Conservation (phyloP, 129 eudicot genomes). For the Pittosporum tobira region DNA sequence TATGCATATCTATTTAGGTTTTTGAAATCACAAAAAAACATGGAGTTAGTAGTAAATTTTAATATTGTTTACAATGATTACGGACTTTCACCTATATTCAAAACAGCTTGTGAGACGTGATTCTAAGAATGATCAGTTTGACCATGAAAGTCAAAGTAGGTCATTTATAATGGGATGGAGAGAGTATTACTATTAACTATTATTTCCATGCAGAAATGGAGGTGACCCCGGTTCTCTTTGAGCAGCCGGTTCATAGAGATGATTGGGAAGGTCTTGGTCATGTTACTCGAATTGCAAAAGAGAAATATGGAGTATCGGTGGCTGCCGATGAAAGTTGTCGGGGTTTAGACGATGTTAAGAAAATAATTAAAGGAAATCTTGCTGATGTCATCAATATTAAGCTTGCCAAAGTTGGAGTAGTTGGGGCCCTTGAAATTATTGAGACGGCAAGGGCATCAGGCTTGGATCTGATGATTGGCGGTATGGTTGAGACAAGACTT, state of each 20-base stretch:
- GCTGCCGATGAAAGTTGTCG: constrained; percentile 98
- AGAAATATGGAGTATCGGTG: constrained; percentile 69
- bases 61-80: too few species aligned
- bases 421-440: constrained; percentile 82
- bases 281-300: constrained; percentile 54
- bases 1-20: too few species aligned
- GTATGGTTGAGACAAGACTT: constrained; percentile 95
- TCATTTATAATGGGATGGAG: too few species aligned
- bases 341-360: constrained; percentile 60
- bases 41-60: too few species aligned
- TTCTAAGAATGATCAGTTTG: too few species aligned
- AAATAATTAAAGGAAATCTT: constrained; percentile 49
- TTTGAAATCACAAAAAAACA: too few species aligned
- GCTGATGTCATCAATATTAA: constrained; percentile 85
- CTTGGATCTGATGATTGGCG: constrained; percentile 88
- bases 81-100: too few species aligned
- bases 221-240: constrained; percentile 84
- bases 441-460: constrained; percentile 65
- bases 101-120: too few species aligned
- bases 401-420: constrained; percentile 82
- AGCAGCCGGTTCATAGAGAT: constrained; percentile 96
- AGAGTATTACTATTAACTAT: neutral
- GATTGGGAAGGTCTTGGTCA: constrained; percentile 85
- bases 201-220: constrained; percentile 49
- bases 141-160: too few species aligned